Conservation (phyloP, 2,329 filamentous ascomycete species). For the Alternaria conjuncta region DNA sequence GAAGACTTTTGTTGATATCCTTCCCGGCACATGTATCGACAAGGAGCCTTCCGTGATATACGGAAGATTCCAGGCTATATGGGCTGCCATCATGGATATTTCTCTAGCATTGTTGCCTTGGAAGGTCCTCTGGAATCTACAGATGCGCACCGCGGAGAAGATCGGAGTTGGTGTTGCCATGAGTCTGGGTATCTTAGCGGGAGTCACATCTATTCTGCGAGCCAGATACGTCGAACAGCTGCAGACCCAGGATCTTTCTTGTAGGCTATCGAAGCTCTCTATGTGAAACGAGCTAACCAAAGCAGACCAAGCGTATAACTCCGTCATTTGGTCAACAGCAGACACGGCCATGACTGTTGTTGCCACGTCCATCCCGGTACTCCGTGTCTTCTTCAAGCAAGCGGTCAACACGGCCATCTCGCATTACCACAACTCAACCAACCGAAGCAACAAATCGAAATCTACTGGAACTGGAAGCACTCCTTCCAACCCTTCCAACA, state of each 20-base stretch:
- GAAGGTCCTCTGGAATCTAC: slow-evolving; percentile 13
- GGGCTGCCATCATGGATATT: slow-evolving; percentile 20
- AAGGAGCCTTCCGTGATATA: slow-evolving; percentile 9
- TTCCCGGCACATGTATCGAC: slow-evolving; percentile 10
- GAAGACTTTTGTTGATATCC: slow-evolving; percentile 10
- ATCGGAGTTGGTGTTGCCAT: slow-evolving; percentile 18
- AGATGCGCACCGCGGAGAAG: slow-evolving; percentile 17
- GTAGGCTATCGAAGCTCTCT: not conserved
- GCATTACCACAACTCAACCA: not conserved
- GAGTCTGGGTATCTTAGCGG: slow-evolving; percentile 16
- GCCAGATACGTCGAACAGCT: slow-evolving; percentile 1
- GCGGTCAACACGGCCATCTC: not conserved
- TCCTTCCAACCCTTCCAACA: not conserved
- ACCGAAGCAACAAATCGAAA: not conserved
- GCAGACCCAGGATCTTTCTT: not conserved
- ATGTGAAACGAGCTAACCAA: not conserved
- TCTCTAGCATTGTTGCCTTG: slow-evolving; percentile 15
- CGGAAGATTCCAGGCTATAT: slow-evolving; percentile 11
- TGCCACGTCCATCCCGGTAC: slow-evolving; percentile 9
- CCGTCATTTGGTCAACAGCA: slow-evolving; percentile 8
- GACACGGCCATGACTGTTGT: slow-evolving; percentile 6
- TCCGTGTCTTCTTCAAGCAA: slow-evolving; percentile 10
- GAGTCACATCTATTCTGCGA: slow-evolving; percentile 1
- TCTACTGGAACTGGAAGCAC: not conserved
- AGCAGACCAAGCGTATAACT: slow-evolving; percentile 6